Percentiles rank a stretch among this genome's conserved stretches.
Conservation (phyloP, 176 grass and related monocot genomes). For the Chloris gayana region DNA sequence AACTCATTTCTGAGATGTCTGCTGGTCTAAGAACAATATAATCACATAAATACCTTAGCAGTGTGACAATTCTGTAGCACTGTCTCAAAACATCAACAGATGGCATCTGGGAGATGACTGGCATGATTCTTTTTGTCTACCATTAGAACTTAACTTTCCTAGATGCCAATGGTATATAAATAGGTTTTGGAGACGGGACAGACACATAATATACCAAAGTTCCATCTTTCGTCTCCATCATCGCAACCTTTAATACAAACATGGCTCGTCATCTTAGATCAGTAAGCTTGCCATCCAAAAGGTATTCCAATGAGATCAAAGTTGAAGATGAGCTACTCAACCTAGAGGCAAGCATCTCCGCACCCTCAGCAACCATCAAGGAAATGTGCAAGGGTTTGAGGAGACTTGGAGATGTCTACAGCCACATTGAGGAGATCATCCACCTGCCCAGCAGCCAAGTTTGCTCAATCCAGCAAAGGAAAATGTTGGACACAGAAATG, state of each 20-base stretch:
- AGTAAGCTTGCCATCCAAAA: slow-evolving; percentile 48
- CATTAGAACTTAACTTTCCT: slow-evolving; percentile 3
- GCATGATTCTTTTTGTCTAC: slow-evolving; percentile 41
- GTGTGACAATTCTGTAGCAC: slow-evolving; percentile 8
- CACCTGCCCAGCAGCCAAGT: slow-evolving; percentile 46
- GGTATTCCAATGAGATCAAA: slow-evolving; percentile 20
- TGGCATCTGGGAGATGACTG: slow-evolving; percentile 11
- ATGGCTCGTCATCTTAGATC: slow-evolving; percentile 54
- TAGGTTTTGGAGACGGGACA: slow-evolving; percentile 2
- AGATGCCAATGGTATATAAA: slow-evolving; percentile 41
- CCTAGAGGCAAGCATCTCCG: slow-evolving; percentile 26
- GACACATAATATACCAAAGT: slow-evolving; percentile 25
- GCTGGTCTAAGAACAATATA: background rate
- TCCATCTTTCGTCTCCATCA: slow-evolving; percentile 6
- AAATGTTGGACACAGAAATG: slow-evolving; percentile 40
- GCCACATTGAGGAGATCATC: slow-evolving; percentile 41
- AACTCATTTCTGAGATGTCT: background rate
- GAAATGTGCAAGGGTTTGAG: slow-evolving; percentile 19
- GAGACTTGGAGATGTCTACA: slow-evolving; percentile 45
- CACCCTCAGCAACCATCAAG: slow-evolving; percentile 7
- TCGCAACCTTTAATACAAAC: background rate
- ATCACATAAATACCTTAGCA: slow-evolving; percentile 34
- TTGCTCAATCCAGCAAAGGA: slow-evolving; percentile 33
- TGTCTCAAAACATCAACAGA: slow-evolving; percentile 12
- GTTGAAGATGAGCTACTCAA: slow-evolving; percentile 44